Percentiles rank a stretch among this genome's conserved stretches.
Conservation (phyloP, 352 stramenopile species). For the Pythium folliculosum region DNA sequence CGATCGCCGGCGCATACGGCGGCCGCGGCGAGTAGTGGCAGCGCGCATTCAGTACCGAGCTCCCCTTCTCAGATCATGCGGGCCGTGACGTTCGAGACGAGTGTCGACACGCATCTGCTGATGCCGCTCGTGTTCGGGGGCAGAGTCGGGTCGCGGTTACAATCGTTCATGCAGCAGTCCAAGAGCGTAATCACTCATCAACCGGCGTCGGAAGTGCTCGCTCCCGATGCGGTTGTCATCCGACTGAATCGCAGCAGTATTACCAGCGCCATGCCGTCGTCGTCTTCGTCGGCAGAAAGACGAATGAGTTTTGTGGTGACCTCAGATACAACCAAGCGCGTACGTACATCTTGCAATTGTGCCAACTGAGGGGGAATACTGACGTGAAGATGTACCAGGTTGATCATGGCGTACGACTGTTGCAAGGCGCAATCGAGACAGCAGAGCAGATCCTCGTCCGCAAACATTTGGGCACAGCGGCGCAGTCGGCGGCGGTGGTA, state of each 20-base stretch:
- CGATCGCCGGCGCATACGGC: too few relatives aligned
- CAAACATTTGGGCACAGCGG: neutral
- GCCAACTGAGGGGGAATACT: conserved; percentile 14
- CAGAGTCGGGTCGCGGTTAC: conserved; percentile 45
- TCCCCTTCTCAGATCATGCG: conserved; percentile 14
- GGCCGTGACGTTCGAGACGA: conserved; percentile 47
- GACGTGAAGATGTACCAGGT: conserved; percentile 16
- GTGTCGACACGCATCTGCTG: conserved; percentile 40
- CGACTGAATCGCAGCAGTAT: neutral
- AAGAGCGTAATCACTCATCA: conserved; percentile 58
- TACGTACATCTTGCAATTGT: conserved; percentile 23
- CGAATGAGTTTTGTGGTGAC: conserved; percentile 59
- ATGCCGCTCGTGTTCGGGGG: conserved; percentile 52
- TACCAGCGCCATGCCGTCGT: neutral
- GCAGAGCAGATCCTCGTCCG: conserved; percentile 23
- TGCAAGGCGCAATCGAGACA: conserved; percentile 25
- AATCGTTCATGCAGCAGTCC: conserved; percentile 56
- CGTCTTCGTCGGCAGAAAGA: conserved; percentile 17
- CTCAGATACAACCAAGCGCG: conserved; percentile 45
- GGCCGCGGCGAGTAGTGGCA: neutral
- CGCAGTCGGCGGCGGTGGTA: conserved; percentile 11
- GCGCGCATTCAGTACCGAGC: neutral
- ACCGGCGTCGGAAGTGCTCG: conserved; percentile 5
- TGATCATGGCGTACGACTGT: conserved; percentile 25
- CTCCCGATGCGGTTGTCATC: conserved; percentile 5